phyloP scores from a whole-genome alignment of 805 yeast genomes.

The Candida glaebosa region DNA sequence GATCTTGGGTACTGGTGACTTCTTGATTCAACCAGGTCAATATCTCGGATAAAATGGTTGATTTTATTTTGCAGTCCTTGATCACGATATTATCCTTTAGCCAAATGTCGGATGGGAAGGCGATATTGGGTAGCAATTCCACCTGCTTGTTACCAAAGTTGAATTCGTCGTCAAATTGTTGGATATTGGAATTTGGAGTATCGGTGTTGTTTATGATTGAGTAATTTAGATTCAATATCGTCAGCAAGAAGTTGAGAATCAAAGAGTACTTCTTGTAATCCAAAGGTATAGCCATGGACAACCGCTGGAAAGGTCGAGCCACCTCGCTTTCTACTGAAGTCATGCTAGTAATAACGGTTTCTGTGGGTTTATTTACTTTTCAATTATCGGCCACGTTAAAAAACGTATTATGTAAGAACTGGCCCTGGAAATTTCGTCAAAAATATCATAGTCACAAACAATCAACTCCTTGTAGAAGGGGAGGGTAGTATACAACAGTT shows the following conservation, averaged over 20 bases:
- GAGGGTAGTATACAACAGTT: too few species aligned
- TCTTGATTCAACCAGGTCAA: constrained; percentile 27
- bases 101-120: constrained; percentile 38
- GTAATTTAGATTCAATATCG: not conserved
- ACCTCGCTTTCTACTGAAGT: not conserved
- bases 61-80: constrained; percentile 29
- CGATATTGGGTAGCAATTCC: constrained; percentile 31
- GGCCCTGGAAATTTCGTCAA: too few species aligned
- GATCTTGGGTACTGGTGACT: constrained; percentile 5
- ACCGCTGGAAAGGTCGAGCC: not conserved
- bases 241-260: constrained; percentile 1
- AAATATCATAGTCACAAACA: too few species aligned
- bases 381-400: not conserved
- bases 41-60: constrained; percentile 28
- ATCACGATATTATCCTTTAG: constrained; percentile 26
- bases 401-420: too few species aligned
- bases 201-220: not conserved
- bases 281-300: not conserved
- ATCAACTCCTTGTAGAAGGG: too few species aligned
- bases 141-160: constrained; percentile 1
- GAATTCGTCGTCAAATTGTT: not conserved
- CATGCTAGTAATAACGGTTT: too few species aligned
- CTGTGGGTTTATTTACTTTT: too few species aligned
- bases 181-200: not conserved
- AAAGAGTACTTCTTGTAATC: not conserved